Evolutionary conservation across 2,329 filamentous ascomycete species (phyloP), one percentile per base, ranked within the genome.

Genomic region (Ciborinia camelliae): DNA sequence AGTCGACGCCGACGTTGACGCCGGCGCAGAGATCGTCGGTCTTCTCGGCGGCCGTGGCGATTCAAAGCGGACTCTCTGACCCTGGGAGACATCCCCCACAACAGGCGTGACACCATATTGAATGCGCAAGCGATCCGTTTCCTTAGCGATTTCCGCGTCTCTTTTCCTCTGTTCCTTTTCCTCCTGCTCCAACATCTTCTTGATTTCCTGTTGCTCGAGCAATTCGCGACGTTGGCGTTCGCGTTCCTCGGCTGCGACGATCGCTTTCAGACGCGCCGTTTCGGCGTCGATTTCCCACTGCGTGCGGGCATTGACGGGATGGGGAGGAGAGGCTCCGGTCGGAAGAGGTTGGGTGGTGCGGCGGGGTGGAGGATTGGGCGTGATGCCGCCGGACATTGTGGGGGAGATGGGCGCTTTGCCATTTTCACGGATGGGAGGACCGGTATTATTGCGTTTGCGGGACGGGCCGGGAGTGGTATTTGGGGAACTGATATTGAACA

Each of bases 121-220:
- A 69, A 81, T 84, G 28, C 85, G 81, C 43, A 99, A 79, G 1
- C 92, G 83, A 75, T 95, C 91, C 0, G 95, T 98, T 78, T 99
- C 94, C 67, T 83, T 84, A 26, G 93, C 88, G 1, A 93, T 79
- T 70, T 85, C 84, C 12, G 81, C 84, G 39, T 88, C 83, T 65
- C 81, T 80, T 39, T 77, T 77, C 32, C 77, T 82, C 0, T 79
- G 81, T 70, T 90, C 87, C 64, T 81, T 82, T 32, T 89, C 86
- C 73, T 92, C 89, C 51, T 82, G 79, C 57, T 88, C 84, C 5
- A 90, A 80, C 82, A 90, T 88, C 71, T 82, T 83, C 72, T 86
- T 84, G 62, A 90, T 84, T 48, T 85, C 81, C 66, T 79, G 79
- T 66, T 85, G 79, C 71, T 84, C 79, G 64, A 81, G 79, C 69